phyloP scores from a whole-genome alignment of 2,329 filamentous ascomycete species.

The Xylaria sp. region DNA sequence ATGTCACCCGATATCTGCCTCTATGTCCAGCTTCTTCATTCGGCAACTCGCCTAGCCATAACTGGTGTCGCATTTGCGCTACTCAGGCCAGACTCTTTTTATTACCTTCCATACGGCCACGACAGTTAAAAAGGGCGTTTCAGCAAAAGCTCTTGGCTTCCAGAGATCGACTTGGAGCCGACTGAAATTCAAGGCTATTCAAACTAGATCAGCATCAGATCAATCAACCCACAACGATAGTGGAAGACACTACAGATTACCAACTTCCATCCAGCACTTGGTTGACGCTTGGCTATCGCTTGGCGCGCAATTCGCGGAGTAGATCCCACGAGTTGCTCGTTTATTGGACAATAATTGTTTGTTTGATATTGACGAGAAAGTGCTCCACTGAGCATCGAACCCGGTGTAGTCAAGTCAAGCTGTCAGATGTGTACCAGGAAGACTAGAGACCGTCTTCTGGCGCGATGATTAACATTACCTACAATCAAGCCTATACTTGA shows the following conservation, averaged over 20 bases:
- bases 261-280: not conserved
- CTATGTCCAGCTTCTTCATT: constrained; percentile 32
- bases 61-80: constrained; percentile 15
- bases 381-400: constrained; percentile 1
- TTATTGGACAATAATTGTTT: constrained; percentile 10
- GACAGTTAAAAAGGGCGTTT: constrained; percentile 29
- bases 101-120: constrained; percentile 22
- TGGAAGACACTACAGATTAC: constrained; percentile 12
- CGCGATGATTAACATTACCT: not conserved
- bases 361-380: not conserved
- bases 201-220: not conserved
- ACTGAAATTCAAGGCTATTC: not conserved
- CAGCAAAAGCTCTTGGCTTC: constrained; percentile 22
- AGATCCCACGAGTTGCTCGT: not conserved
- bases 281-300: constrained; percentile 18
- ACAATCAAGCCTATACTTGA: not conserved
- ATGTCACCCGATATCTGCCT: constrained; percentile 24
- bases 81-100: constrained; percentile 9
- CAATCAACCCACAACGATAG: not conserved
- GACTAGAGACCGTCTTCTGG: not conserved
- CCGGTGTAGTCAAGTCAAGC: not conserved
- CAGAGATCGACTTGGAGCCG: constrained; percentile 21
- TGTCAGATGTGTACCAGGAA: not conserved
- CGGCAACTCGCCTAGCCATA: constrained; percentile 13
- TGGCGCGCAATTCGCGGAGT: constrained; percentile 27